phyloP scores from a whole-genome alignment of 176 grass and related monocot genomes.

The Oryza glumipatula region DNA sequence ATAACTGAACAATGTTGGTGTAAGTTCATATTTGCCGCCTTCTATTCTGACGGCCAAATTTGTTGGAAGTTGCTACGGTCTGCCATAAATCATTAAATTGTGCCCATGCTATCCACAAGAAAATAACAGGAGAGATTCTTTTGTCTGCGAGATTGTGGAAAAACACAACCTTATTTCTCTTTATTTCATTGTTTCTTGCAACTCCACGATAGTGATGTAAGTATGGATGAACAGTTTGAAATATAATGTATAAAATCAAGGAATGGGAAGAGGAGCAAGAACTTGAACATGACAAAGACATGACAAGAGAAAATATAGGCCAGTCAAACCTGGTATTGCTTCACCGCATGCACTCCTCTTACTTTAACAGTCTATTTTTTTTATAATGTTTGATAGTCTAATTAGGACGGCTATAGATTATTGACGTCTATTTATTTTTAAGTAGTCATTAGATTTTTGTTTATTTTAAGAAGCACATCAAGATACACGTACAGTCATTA shows the following conservation, averaged over 20 bases:
- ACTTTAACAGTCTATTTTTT: not conserved
- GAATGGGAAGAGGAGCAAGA: not conserved
- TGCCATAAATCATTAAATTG: conserved; percentile 9
- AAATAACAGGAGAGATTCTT: not conserved
- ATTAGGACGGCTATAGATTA: conserved; percentile 14
- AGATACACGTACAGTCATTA: not conserved
- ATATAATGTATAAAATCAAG: not conserved
- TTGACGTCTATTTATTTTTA: conserved; percentile 4
- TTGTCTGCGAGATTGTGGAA: not conserved
- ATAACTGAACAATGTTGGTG: conserved; percentile 9
- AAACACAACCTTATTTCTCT: not conserved
- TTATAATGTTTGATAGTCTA: conserved; percentile 13
- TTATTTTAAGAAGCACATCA: not conserved
- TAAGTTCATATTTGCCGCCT: not conserved
- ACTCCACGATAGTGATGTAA: not conserved
- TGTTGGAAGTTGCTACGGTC: conserved; percentile 12
- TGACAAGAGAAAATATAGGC: not conserved
- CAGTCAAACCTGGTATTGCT: not conserved
- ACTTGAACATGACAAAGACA: conserved; percentile 23
- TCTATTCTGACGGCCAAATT: conserved; percentile 13
- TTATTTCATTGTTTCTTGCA: not conserved
- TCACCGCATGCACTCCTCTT: not conserved
- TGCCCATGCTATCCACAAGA: not conserved
- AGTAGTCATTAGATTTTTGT: not conserved
- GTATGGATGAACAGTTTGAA: not conserved